These are phyloP conservation scores for Sphagnum magellanicum DNA, from an alignment of 228 moss, liverwort and hornwort species.

Conservation along the genomic window DNA sequence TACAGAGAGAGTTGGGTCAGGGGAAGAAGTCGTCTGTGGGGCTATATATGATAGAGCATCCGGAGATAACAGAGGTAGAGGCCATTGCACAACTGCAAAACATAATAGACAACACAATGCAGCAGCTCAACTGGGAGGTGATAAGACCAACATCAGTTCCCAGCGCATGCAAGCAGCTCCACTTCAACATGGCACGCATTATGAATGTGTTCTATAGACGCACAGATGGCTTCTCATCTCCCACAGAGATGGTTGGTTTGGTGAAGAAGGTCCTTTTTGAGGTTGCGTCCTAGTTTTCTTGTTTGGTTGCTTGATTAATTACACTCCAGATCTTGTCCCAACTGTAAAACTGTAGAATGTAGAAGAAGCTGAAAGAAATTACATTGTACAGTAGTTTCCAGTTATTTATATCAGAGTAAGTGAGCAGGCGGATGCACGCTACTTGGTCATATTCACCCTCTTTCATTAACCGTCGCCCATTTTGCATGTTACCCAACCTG, in stretches of 20 bases:
- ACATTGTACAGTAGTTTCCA: too few relatives aligned
- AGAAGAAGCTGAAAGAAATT: too few relatives aligned
- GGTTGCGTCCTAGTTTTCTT: conserved; percentile 12
- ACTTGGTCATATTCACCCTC: too few relatives aligned
- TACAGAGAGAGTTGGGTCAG: conserved; percentile 19
- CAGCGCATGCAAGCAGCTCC: conserved; percentile 32
- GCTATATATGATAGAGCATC: conserved; percentile 44
- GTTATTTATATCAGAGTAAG: too few relatives aligned
- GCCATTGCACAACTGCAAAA: conserved; percentile 23
- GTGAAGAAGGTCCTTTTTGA: conserved; percentile 42
- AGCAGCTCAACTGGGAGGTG: conserved; percentile 35
- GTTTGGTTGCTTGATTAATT: too few relatives aligned
- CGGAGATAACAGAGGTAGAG: conserved; percentile 20
- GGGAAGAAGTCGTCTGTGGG: conserved; percentile 32
- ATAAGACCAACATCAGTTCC: conserved; percentile 37
- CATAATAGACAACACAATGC: conserved; percentile 38
- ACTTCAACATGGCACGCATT: conserved; percentile 47
- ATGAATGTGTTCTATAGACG: conserved; percentile 27
- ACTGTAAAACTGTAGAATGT: too few relatives aligned
- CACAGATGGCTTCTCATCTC: conserved; percentile 31
- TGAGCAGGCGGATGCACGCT: too few relatives aligned
- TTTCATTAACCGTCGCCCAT: too few relatives aligned
- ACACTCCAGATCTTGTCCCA: too few relatives aligned
- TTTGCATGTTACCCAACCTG: too few relatives aligned
- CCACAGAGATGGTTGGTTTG: conserved; percentile 28